phyloP scores from a whole-genome alignment of 768 basidiomycete genomes.

The Brasilioporus rufonigricans region DNA sequence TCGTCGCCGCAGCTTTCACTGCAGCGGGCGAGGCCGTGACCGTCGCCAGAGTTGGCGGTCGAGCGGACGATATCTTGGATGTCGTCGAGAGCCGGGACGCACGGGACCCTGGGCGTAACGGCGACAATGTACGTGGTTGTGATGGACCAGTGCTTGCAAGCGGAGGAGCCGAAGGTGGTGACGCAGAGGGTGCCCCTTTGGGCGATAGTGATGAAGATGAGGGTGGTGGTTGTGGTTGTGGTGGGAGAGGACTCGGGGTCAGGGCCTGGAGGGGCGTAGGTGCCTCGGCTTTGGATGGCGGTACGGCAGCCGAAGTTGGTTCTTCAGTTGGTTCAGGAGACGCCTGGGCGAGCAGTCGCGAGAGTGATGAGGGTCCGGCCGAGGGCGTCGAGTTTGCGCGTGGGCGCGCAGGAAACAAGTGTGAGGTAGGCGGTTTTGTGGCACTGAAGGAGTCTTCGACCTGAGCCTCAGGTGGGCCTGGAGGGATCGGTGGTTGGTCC shows the following conservation, averaged over 20 bases:
- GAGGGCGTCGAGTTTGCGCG: conserved; percentile 67
- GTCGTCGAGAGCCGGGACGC: conserved; percentile 68
- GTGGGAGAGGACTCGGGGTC: conserved; percentile 15
- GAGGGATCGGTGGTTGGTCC: conserved; percentile 34
- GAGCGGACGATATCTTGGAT: conserved; percentile 64
- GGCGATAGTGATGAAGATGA: conserved; percentile 8
- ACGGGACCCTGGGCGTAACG: conserved; percentile 69
- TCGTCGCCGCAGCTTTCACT: conserved; percentile 65
- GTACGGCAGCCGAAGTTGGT: conserved; percentile 22
- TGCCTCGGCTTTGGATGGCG: conserved; percentile 29
- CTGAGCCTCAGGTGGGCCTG: conserved; percentile 66
- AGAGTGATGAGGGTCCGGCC: conserved; percentile 76
- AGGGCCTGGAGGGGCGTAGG: conserved; percentile 28
- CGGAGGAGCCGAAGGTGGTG: conserved; percentile 14
- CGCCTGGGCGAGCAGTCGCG: conserved; percentile 76
- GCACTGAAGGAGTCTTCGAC: conserved; percentile 71
- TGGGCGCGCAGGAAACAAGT: conserved; percentile 59
- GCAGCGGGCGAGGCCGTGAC: conserved; percentile 39
- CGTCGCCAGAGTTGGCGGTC: conserved; percentile 58
- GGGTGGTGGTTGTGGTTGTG: conserved; percentile 37
- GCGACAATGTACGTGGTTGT: conserved; percentile 42
- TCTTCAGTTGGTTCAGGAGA: conserved; percentile 38
- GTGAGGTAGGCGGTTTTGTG: conserved; percentile 64
- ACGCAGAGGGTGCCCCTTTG: neutral
- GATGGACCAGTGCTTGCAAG: conserved; percentile 31